Conservation (phyloP, 148 eudicot genomes). For the Rhododendron ferrugineum region DNA sequence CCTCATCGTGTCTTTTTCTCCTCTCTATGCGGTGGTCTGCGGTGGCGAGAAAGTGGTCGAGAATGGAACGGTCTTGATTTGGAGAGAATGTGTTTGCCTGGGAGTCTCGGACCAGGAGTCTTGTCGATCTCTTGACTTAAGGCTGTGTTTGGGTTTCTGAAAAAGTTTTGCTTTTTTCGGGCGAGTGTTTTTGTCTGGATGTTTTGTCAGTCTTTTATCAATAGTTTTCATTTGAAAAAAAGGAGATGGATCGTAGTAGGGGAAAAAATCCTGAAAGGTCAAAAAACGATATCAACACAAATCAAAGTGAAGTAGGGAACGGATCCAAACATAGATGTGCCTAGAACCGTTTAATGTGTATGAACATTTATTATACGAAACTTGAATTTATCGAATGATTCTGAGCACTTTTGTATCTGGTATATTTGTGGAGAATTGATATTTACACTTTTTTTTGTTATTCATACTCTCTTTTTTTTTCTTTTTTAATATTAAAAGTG, state of each 20-base stretch:
- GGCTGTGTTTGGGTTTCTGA: not conserved
- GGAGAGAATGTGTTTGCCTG: not conserved
- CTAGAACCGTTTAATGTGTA: too few species aligned
- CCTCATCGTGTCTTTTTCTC: slow-evolving; percentile 30
- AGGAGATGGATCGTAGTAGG: not conserved
- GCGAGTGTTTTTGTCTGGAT: not conserved
- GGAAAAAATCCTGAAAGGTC: not conserved
- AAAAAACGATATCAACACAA: not conserved
- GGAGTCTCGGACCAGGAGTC: not conserved
- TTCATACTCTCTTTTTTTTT: too few species aligned
- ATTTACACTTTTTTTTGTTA: too few species aligned
- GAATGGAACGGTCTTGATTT: not conserved
- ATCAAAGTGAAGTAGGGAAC: too few species aligned
- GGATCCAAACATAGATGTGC: not conserved
- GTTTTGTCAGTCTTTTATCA: not conserved
- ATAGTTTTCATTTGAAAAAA: not conserved
- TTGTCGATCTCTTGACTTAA: not conserved
- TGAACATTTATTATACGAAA: too few species aligned
- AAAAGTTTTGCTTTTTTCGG: not conserved
- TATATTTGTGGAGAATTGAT: too few species aligned
- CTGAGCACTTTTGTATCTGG: too few species aligned
- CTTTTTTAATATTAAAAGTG: too few species aligned
- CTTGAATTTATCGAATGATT: not conserved
- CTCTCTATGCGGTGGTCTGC: not conserved
- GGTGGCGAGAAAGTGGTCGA: not conserved